A percentile compares a stretch with the other conserved stretches of the same genome.
These are phyloP conservation scores for Paraphaeosphaeria minitans DNA, from an alignment of 2,329 filamentous ascomycete genomes.

Conservation along the genomic window DNA sequence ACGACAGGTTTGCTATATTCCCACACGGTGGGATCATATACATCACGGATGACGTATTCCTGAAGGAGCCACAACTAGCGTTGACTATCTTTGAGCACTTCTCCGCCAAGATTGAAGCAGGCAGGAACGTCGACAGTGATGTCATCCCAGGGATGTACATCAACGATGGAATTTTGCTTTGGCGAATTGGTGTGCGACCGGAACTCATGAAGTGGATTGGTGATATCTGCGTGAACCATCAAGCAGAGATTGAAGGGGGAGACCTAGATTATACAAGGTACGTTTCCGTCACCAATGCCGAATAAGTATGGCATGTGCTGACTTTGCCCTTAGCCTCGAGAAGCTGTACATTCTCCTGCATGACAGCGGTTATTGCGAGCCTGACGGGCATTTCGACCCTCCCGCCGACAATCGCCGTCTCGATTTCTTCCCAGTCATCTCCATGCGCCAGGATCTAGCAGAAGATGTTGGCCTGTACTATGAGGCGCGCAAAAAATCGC, in stretches of 20 bases:
- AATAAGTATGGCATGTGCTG: not conserved
- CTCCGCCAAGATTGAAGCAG: constrained; percentile 32
- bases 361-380: constrained; percentile 31
- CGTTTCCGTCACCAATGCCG: not conserved
- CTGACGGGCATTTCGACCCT: constrained; percentile 21
- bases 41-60: constrained; percentile 52
- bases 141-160: constrained; percentile 23
- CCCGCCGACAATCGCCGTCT: constrained; percentile 14
- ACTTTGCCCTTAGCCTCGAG: constrained; percentile 17
- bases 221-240: constrained; percentile 25
- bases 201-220: constrained; percentile 37
- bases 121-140: constrained; percentile 21
- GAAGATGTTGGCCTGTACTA: constrained; percentile 33
- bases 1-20: constrained; percentile 43
- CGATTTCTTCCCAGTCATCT: constrained; percentile 41
- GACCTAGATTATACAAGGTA: constrained; percentile 26
- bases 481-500: constrained; percentile 21
- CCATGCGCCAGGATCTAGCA: constrained; percentile 21
- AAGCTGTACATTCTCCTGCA: constrained; percentile 34
- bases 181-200: constrained; percentile 41
- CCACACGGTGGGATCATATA: constrained; percentile 48
- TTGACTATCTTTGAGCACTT: constrained; percentile 45
- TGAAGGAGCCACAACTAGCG: constrained; percentile 45
- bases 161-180: constrained; percentile 31
- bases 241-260: constrained; percentile 21